These are phyloP conservation scores for Graphium sp. DNA, from an alignment of 2,329 filamentous ascomycete species.

Conservation along the genomic window DNA sequence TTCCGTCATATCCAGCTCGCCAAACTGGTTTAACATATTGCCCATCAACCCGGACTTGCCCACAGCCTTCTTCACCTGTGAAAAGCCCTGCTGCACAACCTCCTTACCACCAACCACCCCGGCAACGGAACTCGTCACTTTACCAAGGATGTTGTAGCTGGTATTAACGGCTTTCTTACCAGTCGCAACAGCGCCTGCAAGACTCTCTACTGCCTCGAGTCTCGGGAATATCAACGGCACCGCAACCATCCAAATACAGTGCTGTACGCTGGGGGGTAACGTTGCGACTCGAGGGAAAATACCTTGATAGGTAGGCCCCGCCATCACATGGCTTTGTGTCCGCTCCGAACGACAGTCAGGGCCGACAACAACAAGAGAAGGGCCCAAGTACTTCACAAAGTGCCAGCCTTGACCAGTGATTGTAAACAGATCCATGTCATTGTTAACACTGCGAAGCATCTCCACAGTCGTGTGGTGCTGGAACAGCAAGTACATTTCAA, in stretches of 20 bases:
- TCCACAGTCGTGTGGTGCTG: conserved; percentile 95
- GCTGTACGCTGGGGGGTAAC: conserved; percentile 81
- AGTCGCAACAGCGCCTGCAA: conserved; percentile 80
- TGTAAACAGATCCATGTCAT: conserved; percentile 86
- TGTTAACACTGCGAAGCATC: conserved; percentile 74
- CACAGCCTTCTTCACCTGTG: conserved; percentile 88
- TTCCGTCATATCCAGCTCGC: conserved; percentile 86
- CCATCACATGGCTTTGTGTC: conserved; percentile 81
- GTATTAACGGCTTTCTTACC: conserved; percentile 95
- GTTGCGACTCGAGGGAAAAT: conserved; percentile 91
- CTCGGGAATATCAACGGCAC: conserved; percentile 85
- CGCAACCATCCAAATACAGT: conserved; percentile 91
- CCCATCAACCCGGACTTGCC: conserved; percentile 95
- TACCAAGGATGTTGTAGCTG: conserved; percentile 89
- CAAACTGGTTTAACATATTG: conserved; percentile 86
- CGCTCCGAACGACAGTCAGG: conserved; percentile 86
- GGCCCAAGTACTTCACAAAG: conserved; percentile 91
- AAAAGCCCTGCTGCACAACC: conserved; percentile 82
- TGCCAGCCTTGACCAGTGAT: conserved; percentile 97
- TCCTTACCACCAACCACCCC: conserved; percentile 92
- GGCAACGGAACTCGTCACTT: conserved; percentile 86
- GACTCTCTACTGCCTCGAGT: conserved; percentile 76
- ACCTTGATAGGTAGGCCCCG: conserved; percentile 91
- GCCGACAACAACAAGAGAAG: conserved; percentile 76
- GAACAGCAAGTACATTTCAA: conserved; percentile 96